Conservation (phyloP, 495 filamentous ascomycete genomes). For the Echria macrotheca region DNA sequence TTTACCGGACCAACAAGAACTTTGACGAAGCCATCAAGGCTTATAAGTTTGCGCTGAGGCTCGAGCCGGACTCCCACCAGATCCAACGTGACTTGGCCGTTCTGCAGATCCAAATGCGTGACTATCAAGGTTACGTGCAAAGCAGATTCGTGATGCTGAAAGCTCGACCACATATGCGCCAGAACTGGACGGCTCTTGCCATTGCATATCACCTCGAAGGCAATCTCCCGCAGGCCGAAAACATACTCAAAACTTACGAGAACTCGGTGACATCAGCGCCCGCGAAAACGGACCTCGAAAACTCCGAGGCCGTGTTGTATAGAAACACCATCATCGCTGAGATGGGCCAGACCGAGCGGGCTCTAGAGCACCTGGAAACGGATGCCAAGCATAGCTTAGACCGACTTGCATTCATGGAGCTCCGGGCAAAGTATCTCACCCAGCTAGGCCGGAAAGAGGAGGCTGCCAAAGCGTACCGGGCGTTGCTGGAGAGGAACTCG, state of each 20-base stretch:
- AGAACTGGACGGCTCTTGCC: constrained; percentile 95
- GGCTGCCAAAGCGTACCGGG: constrained; percentile 73
- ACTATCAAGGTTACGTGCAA: constrained; percentile 88
- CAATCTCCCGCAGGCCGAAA: constrained; percentile 78
- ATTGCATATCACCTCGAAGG: constrained; percentile 88
- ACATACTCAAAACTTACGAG: constrained; percentile 85
- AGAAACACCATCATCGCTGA: constrained; percentile 95
- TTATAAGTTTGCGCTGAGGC: constrained; percentile 86
- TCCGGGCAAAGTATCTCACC: constrained; percentile 77
- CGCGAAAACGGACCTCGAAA: constrained; percentile 72
- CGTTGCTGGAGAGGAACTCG: constrained; percentile 76
- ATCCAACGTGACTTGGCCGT: constrained; percentile 92
- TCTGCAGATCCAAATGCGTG: constrained; percentile 93
- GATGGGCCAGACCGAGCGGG: constrained; percentile 67
- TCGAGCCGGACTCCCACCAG: constrained; percentile 88
- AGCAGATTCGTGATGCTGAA: constrained; percentile 82
- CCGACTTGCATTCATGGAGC: constrained; percentile 82
- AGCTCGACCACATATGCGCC: constrained; percentile 66
- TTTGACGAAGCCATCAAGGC: constrained; percentile 98
- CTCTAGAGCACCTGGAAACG: constrained; percentile 79
- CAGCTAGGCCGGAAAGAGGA: constrained; percentile 73
- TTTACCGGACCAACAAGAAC: constrained; percentile 90
- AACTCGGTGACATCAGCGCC: constrained; percentile 77
- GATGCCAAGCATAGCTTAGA: constrained; percentile 74
- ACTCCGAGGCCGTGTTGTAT: constrained; percentile 93